These are phyloP conservation scores for Xylaria intraflava DNA, from an alignment of 495 filamentous ascomycete genomes.

Conservation along the genomic window DNA sequence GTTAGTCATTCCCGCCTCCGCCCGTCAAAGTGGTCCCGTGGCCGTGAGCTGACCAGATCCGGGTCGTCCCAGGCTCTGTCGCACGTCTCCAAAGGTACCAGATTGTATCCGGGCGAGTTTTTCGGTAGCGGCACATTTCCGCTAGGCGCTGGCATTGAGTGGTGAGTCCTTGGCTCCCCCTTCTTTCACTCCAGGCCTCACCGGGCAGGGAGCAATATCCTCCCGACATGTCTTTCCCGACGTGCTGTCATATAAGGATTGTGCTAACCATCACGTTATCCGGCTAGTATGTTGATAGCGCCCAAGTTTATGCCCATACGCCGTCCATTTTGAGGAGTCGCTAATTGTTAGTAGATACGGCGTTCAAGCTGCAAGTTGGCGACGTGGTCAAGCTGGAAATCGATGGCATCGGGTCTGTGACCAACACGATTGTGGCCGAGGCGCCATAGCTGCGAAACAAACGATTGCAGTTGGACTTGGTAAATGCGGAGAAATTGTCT, in stretches of 20 bases:
- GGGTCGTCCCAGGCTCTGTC: neutral
- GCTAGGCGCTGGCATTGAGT: conserved; percentile 9
- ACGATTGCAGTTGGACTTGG: too few relatives aligned
- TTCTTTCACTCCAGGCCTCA: too few relatives aligned
- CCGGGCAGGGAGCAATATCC: too few relatives aligned
- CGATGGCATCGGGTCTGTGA: conserved; percentile 12
- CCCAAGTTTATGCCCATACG: too few relatives aligned
- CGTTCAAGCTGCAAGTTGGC: conserved; percentile 6
- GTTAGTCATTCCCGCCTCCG: neutral
- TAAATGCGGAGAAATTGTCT: too few relatives aligned
- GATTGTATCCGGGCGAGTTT: conserved; percentile 13
- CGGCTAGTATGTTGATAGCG: too few relatives aligned
- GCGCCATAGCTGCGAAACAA: too few relatives aligned
- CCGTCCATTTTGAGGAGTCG: neutral
- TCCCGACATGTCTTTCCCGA: too few relatives aligned
- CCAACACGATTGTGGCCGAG: conserved; percentile 8
- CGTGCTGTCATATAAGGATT: too few relatives aligned
- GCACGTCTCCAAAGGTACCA: conserved; percentile 9
- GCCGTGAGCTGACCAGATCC: neutral
- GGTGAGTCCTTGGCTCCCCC: neutral
- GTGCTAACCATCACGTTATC: too few relatives aligned
- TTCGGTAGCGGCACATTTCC: conserved; percentile 14
- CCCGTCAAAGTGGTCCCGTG: neutral
- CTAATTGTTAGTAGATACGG: conserved; percentile 2
- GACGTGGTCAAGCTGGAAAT: conserved; percentile 12